A percentile compares a stretch with the other conserved stretches of the same genome.
Conservation (phyloP, 2,329 filamentous ascomycete genomes). For the Mollisiaceae sp. region DNA sequence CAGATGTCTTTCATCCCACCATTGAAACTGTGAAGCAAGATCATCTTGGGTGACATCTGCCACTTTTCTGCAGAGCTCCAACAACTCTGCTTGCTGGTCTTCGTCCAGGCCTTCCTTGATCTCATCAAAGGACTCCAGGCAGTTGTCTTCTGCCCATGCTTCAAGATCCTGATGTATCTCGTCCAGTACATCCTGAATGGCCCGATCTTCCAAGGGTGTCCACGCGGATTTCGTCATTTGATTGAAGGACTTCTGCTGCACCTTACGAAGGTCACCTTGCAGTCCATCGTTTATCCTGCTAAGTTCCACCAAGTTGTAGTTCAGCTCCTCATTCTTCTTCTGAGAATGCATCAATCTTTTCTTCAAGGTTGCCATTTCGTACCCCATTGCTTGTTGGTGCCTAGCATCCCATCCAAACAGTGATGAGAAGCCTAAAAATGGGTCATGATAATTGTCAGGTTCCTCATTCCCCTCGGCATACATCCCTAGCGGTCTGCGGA, state of each 20-base stretch:
- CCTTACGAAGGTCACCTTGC: constrained; percentile 5
- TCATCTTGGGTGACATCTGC: constrained; percentile 9
- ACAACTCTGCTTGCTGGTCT: constrained; percentile 1
- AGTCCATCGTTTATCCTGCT: constrained; percentile 9
- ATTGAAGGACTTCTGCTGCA: constrained; percentile 10
- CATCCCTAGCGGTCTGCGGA: neutral
- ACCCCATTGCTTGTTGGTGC: neutral
- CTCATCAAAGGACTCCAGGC: constrained; percentile 6
- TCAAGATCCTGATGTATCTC: constrained; percentile 16
- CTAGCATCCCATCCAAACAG: neutral
- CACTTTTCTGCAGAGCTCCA: constrained; percentile 2
- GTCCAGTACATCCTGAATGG: constrained; percentile 13
- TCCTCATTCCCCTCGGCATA: neutral
- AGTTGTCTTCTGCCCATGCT: constrained; percentile 17
- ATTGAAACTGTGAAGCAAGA: constrained; percentile 8
- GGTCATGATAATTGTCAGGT: neutral
- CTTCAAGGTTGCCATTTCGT: neutral
- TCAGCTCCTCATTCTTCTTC: constrained; percentile 9
- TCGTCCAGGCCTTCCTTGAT: neutral
- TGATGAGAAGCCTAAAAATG: neutral
- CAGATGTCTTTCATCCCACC: constrained; percentile 7
- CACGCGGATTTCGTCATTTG: constrained; percentile 13
- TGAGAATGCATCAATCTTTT: constrained; percentile 5
- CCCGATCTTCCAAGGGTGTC: constrained; percentile 13
- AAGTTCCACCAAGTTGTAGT: constrained; percentile 7